These are phyloP conservation scores for Stromatinia cepivora DNA, from an alignment of 2,329 filamentous ascomycete species.

Conservation along the genomic window DNA sequence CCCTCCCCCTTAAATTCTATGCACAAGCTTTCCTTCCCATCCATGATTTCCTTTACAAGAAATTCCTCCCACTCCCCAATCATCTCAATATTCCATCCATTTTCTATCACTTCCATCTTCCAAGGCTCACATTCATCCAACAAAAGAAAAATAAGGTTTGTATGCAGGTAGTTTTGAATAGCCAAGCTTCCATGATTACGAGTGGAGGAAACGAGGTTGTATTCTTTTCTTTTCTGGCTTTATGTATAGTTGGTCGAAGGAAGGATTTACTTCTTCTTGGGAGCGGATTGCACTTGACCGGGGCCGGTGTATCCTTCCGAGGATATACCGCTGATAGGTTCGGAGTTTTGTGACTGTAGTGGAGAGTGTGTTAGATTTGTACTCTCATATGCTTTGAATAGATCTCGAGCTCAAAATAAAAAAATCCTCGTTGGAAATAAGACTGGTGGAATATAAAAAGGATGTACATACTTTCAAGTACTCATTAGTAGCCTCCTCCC, in stretches of 20 bases:
- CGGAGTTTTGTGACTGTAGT: constrained; percentile 73
- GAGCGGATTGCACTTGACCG: constrained; percentile 67
- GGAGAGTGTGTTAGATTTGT: constrained; percentile 19
- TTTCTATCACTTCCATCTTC: neutral
- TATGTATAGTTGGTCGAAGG: constrained; percentile 12
- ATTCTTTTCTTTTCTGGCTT: constrained; percentile 16
- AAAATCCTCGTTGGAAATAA: neutral
- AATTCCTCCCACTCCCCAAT: neutral
- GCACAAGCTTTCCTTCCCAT: constrained; percentile 14
- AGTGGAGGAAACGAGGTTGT: neutral
- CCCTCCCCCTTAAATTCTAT: neutral
- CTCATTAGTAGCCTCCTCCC: constrained; percentile 93
- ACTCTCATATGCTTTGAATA: neutral
- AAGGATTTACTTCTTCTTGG: constrained; percentile 37
- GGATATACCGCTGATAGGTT: constrained; percentile 82
- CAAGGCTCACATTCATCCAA: constrained; percentile 13
- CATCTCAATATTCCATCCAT: neutral
- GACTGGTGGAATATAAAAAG: neutral
- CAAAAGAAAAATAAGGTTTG: constrained; percentile 11
- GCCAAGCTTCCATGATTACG: neutral
- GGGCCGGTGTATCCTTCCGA: constrained; percentile 76
- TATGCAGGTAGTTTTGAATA: constrained; percentile 16
- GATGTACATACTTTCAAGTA: constrained; percentile 74
- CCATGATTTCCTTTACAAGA: constrained; percentile 1
- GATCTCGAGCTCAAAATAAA: neutral